Percentiles rank a stretch among this genome's conserved stretches.
Evolutionary conservation across 495 filamentous ascomycete genomes (phyloP).

Genomic region (Pseudotulostoma volvatum): DNA sequence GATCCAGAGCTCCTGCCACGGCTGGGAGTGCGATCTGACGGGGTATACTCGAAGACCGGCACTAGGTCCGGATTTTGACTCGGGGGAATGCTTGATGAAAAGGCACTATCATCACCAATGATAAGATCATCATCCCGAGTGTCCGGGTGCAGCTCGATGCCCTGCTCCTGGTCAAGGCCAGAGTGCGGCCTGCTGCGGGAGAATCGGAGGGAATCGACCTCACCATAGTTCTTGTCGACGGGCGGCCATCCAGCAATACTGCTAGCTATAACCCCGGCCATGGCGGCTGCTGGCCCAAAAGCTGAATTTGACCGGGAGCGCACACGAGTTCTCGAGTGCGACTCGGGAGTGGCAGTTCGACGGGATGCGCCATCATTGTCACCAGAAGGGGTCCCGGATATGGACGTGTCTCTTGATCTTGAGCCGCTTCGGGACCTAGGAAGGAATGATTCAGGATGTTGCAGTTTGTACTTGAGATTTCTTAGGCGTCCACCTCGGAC

Average conservation of each 20-base stretch:
- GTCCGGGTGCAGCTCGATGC: constrained; percentile 41
- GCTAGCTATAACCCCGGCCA: constrained; percentile 76
- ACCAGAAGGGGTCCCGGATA: constrained; percentile 48
- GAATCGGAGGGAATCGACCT: constrained; percentile 36
- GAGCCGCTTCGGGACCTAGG: constrained; percentile 58
- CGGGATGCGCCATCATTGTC: constrained; percentile 32
- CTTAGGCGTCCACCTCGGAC: constrained; percentile 73
- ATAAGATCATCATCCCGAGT: constrained; percentile 40
- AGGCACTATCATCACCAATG: constrained; percentile 27
- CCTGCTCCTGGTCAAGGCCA: constrained; percentile 33
- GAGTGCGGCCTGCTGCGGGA: constrained; percentile 22
- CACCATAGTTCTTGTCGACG: constrained; percentile 42
- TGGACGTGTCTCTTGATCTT: constrained; percentile 54
- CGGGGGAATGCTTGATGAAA: constrained; percentile 31
- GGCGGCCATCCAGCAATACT: constrained; percentile 83
- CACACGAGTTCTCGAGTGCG: constrained; percentile 48
- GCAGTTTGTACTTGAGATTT: constrained; percentile 68
- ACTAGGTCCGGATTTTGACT: constrained; percentile 42
- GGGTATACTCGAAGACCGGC: constrained; percentile 33
- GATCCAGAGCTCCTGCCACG: constrained; percentile 25
- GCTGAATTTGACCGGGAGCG: constrained; percentile 79
- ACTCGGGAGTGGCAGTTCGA: constrained; percentile 50
- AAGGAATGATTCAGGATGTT: constrained; percentile 62
- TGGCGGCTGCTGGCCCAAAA: constrained; percentile 64
- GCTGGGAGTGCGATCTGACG: constrained; percentile 21